A percentile compares a stretch with the other conserved stretches of the same genome.
Conservation (phyloP, 306 rosid genomes). For the Cotoneaster glaucophyllus region DNA sequence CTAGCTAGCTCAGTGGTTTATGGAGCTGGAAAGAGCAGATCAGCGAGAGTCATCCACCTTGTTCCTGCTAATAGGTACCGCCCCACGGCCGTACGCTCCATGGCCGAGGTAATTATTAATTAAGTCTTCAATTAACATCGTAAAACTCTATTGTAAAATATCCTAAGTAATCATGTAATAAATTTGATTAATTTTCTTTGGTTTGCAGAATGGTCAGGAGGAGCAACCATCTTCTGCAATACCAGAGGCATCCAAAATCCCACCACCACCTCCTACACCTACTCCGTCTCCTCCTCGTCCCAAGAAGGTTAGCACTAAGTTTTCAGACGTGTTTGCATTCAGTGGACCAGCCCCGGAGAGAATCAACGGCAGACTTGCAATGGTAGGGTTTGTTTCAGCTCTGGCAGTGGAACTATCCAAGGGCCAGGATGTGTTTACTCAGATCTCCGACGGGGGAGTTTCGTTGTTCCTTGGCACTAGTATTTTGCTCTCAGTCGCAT, state of each 20-base stretch:
- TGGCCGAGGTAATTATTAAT: constrained; percentile 32
- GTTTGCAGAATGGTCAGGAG: not conserved
- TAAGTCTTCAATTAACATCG: not conserved
- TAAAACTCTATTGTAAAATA: not conserved
- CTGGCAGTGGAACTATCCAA: constrained; percentile 55
- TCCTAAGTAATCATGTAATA: not conserved
- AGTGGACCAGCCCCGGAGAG: constrained; percentile 90
- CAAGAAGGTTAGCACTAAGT: constrained; percentile 53
- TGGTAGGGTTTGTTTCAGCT: constrained; percentile 80
- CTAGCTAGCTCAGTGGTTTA: constrained; percentile 20
- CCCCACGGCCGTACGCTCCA: constrained; percentile 23
- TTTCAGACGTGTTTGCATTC: constrained; percentile 57
- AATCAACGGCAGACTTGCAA: constrained; percentile 83
- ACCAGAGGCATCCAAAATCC: not conserved
- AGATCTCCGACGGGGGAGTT: constrained; percentile 59
- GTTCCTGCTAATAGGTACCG: constrained; percentile 27
- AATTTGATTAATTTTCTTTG: not conserved
- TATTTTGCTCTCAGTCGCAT: constrained; percentile 51
- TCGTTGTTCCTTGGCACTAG: constrained; percentile 61
- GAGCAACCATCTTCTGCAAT: not conserved
- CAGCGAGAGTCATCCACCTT: constrained; percentile 20
- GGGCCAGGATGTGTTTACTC: constrained; percentile 58
- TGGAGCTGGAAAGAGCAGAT: constrained; percentile 6
- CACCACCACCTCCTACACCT: not conserved
- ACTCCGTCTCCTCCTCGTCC: not conserved